Evolutionary conservation across 2,329 filamentous ascomycete genomes (phyloP), one percentile per base, ranked within the genome.

Genomic region (Passalora sequoiae): DNA sequence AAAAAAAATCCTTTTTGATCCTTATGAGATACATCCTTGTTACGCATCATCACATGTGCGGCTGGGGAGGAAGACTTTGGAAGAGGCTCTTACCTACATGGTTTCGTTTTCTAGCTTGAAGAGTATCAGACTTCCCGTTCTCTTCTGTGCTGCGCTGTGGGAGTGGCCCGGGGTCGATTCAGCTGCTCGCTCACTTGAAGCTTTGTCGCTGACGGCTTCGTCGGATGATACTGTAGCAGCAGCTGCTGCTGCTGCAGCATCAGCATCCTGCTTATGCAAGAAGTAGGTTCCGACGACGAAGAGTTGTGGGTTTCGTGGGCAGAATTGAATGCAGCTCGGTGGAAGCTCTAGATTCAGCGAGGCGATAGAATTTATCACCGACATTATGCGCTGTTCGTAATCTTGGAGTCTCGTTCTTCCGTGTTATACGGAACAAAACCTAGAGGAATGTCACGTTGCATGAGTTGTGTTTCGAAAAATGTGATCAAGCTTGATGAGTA

Each of bases 211-310:
- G n/a, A n/a, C n/a, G 24, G 21, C 15, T 27, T 33, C 39, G 28
- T 27, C 38, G 37, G 29, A 36, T n/a, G 28, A 6, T 25, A 15
- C n/a, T 16, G 12, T 25, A 15, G 35, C 21, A 9, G 6, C 39
- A 5, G 28, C 29, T 2, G 42, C 25, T 10, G 40, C 24, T 12
- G 17, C 9, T 20, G 35, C 19, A 35, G 45, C 36, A 10, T 30
- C 33, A 47, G 27, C 7, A 24, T 44, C 39, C 27, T 46, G 40
- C 22, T 59, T 60, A 50, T 88, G 71, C 20, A 95, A 74, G 50
- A 84, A 78, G 65, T 96, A 96, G 1, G 89, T 95, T 28, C 89
- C 91, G 36, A 95, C 76, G 0, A 94, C 72, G 53, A 94, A 82
- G 58, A 83, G 78, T 0, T 80, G 67, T 0, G 78, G 76, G 45